phyloP scores from a whole-genome alignment of 176 grass and related monocot species.

The Oryza coarctata region DNA sequence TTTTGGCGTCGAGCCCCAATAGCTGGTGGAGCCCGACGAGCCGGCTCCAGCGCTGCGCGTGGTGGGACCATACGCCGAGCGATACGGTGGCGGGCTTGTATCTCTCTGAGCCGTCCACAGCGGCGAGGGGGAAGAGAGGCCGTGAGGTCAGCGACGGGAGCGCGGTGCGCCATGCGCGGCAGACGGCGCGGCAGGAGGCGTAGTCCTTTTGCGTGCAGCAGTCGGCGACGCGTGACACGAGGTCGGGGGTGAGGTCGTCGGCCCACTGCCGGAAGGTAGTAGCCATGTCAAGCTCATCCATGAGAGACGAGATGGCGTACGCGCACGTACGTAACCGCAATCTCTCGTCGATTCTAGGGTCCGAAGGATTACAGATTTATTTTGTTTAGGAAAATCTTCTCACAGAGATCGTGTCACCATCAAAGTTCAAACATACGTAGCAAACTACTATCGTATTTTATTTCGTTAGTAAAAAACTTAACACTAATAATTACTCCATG shows the following conservation, averaged over 20 bases:
- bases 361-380: too few relatives aligned
- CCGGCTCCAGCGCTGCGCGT: background rate
- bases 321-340: too few relatives aligned
- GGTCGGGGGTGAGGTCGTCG: background rate
- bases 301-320: background rate
- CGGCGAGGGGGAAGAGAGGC: background rate
- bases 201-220: background rate
- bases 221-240: background rate
- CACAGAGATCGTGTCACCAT: too few relatives aligned
- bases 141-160: conserved; percentile 23
- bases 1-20: background rate
- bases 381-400: too few relatives aligned
- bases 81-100: background rate
- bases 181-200: conserved; percentile 17
- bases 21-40: background rate
- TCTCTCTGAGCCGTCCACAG: background rate
- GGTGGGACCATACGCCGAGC: conserved; percentile 5
- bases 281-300: background rate
- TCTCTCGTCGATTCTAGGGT: too few relatives aligned
- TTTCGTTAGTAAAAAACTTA: too few relatives aligned
- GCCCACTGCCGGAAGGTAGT: background rate
- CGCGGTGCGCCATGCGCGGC: conserved; percentile 2
- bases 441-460: too few relatives aligned
- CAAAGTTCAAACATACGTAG: too few relatives aligned
- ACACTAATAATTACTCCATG: too few relatives aligned